Evolutionary conservation across 345 rosid genomes (phyloP), one percentile per base, ranked within the genome.

Genomic region (Camelina hispida): DNA sequence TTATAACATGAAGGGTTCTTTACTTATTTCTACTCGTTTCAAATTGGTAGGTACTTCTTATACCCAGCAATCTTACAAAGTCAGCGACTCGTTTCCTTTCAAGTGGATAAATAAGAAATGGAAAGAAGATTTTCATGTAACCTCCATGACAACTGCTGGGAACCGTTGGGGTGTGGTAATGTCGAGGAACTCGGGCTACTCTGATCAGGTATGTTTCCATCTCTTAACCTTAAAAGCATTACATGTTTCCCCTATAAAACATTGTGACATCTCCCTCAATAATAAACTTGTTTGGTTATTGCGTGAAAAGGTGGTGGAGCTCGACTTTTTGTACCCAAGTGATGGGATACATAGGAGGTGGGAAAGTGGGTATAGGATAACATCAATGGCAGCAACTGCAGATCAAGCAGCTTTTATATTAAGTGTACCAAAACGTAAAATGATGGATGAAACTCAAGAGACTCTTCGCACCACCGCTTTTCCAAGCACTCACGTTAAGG

Each of bases 61-160:
- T 69, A 68, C 82, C 82, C 99, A 96, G 81, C 98, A 96, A 68
- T 96, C 99, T 4, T 96, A 93, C 80, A 96, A 96, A 88, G 96
- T 93, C 9, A 89, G 98, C 0, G 98, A 93, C 44, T 81, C 93
- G 17, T 96, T 96, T 81, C 99, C 99, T 23, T 96, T 78, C 71
- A 93, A 96, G 75, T 96, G 98, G 97, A 91, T 96, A 58, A 96
- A 89, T 81, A 96, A 91, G 76, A 96, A 96, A 65, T 93, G 98
- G 99, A 90, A 81, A 82, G 99, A 96, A 82, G 99, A 90, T 35
- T 96, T 96, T 71, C 85, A 79, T 69, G 97, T 96, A 32, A 96
- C 99, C 8, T 62, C 98, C 30, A 90, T 96, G 99, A 90, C 94
- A 78, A 90, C 99, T 50, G 81, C 99, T n/a, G 91, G 97, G 35